Evolutionary conservation across 345 rosid species (phyloP).

Genomic region (Conringia planisiliqua): DNA sequence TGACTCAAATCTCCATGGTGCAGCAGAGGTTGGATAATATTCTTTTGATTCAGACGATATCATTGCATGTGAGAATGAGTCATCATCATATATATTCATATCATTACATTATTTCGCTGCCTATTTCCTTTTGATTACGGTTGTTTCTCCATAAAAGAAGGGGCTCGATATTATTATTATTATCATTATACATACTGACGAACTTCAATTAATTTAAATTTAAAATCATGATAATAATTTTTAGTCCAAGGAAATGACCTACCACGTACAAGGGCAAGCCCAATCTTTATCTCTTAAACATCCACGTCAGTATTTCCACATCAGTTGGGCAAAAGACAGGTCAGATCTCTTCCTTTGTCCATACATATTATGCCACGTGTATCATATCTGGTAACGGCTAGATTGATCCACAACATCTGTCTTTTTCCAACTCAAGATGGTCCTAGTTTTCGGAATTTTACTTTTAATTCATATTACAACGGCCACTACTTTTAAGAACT

Average conservation of each 20-base stretch:
- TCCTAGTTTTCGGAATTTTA: neutral
- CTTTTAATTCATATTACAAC: neutral
- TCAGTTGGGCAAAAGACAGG: conserved; percentile 34
- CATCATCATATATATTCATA: neutral
- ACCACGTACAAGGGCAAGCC: conserved; percentile 3
- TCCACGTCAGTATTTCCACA: conserved; percentile 33
- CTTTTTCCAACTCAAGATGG: conserved; percentile 12
- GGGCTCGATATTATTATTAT: neutral
- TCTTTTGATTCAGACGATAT: conserved; percentile 8
- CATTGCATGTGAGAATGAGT: conserved; percentile 29
- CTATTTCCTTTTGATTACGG: neutral
- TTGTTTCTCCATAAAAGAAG: neutral
- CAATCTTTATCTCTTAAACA: conserved; percentile 20
- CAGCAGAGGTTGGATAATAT: conserved; percentile 14
- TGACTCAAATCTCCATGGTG: conserved; percentile 8
- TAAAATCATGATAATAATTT: neutral
- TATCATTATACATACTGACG: neutral
- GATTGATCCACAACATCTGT: conserved; percentile 25
- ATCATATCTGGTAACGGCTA: conserved; percentile 31
- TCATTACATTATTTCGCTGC: conserved; percentile 19
- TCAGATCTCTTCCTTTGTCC: conserved; percentile 12
- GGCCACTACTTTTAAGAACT: neutral
- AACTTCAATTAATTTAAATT: neutral
- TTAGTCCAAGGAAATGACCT: neutral
- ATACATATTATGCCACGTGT: conserved; percentile 19